These are phyloP conservation scores for Candida sp. DNA, from an alignment of 1,139 yeast species.

Conservation along the genomic window DNA sequence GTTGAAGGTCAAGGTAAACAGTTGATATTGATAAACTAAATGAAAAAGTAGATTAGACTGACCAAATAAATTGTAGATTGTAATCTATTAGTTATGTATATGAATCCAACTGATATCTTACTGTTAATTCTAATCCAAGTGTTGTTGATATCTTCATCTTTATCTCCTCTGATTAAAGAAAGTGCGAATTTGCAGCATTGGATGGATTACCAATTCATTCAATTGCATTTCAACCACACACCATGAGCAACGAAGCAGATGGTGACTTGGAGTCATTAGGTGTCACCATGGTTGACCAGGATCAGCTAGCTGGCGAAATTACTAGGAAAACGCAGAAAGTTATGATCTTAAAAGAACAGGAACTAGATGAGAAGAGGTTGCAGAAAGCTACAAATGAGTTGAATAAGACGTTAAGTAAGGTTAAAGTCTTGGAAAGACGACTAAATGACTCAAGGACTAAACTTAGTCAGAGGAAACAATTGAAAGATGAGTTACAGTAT, in stretches of 20 bases:
- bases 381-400: constrained; percentile 57
- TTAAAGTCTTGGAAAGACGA: constrained; percentile 45
- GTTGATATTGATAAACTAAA: too few relatives aligned
- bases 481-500: constrained; percentile 53
- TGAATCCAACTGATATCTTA: too few relatives aligned
- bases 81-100: background rate
- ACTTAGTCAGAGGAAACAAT: constrained; percentile 60
- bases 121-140: too few relatives aligned
- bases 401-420: constrained; percentile 38
- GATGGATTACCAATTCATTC: background rate
- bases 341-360: constrained; percentile 60
- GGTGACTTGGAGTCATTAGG: constrained; percentile 23
- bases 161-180: too few relatives aligned
- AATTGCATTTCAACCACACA: background rate
- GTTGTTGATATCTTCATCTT: too few relatives aligned
- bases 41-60: too few relatives aligned
- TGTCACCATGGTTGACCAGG: constrained; percentile 65
- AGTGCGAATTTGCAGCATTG: background rate
- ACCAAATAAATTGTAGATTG: background rate
- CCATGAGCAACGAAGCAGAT: constrained; percentile 2
- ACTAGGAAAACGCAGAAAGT: constrained; percentile 67
- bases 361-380: constrained; percentile 70
- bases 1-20: too few relatives aligned
- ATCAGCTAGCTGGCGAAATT: constrained; percentile 66
- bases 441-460: constrained; percentile 53